These are phyloP conservation scores for Rhododendron mucronatum DNA, from an alignment of 148 eudicot species.

Conservation along the genomic window DNA sequence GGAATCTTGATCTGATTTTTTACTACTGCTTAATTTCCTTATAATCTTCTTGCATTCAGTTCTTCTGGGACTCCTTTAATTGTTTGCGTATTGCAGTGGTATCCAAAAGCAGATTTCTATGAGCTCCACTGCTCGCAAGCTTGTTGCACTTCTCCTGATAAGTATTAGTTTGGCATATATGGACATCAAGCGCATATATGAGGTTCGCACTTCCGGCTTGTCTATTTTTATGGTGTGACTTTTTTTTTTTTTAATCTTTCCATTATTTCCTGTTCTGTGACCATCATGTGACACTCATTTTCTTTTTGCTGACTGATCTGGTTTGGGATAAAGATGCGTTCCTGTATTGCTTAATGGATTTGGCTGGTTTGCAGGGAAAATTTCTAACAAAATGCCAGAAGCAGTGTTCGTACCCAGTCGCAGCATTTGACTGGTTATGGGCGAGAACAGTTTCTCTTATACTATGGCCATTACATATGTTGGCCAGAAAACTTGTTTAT, in stretches of 20 bases:
- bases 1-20: neutral
- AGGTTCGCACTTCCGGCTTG: constrained; percentile 39
- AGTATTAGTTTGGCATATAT: constrained; percentile 72
- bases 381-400: constrained; percentile 47
- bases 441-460: constrained; percentile 63
- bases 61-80: neutral
- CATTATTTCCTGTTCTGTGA: neutral
- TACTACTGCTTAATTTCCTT: neutral
- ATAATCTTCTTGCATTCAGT: neutral
- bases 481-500: constrained; percentile 69
- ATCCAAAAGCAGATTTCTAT: constrained; percentile 69
- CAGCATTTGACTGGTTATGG: constrained; percentile 63
- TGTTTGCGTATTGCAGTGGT: constrained; percentile 48
- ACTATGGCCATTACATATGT: constrained; percentile 67
- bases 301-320: neutral
- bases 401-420: constrained; percentile 40
- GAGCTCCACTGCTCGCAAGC: constrained; percentile 59
- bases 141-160: constrained; percentile 50
- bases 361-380: constrained; percentile 56
- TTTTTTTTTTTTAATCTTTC: neutral
- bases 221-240: neutral
- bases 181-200: constrained; percentile 75
- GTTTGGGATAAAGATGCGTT: neutral
- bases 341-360: neutral
- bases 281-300: neutral